Percentiles rank a stretch among this genome's conserved stretches.
Conservation (phyloP, 2,329 filamentous ascomycete species). For the Aspergillus sp. region DNA sequence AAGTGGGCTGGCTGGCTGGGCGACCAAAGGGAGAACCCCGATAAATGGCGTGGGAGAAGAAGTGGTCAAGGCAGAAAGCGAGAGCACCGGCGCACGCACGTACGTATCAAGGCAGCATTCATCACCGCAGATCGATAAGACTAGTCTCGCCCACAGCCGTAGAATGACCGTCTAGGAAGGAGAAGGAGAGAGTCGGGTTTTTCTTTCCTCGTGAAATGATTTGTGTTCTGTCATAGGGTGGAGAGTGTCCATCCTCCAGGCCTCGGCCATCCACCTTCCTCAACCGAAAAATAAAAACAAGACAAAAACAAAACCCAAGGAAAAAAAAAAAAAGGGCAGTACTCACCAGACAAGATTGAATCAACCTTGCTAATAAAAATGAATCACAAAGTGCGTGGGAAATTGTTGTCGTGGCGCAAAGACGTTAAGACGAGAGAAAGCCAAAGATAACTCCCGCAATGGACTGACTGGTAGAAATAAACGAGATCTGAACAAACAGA, state of each 20-base stretch:
- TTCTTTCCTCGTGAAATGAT: too few species aligned
- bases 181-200: neutral
- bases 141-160: neutral
- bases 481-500: conserved; percentile 1
- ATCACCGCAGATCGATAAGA: neutral
- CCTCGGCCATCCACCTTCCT: neutral
- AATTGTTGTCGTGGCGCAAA: conserved; percentile 13
- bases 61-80: conserved; percentile 1
- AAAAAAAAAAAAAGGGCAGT: conserved; percentile 1
- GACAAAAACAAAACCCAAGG: neutral
- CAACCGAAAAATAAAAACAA: neutral
- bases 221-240: too few species aligned
- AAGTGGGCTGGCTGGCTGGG: too few species aligned
- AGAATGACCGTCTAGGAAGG: neutral
- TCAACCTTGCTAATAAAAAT: conserved; percentile 12
- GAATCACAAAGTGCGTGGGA: conserved; percentile 10
- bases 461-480: conserved; percentile 14
- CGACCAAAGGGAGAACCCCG: neutral
- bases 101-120: neutral
- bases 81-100: neutral
- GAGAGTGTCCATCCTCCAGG: neutral
- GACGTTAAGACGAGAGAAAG: conserved; percentile 12
- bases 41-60: neutral
- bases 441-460: conserved; percentile 21
- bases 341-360: conserved; percentile 16